Conservation (phyloP, 306 rosid genomes). For the Macrotyloma uniflorum region DNA sequence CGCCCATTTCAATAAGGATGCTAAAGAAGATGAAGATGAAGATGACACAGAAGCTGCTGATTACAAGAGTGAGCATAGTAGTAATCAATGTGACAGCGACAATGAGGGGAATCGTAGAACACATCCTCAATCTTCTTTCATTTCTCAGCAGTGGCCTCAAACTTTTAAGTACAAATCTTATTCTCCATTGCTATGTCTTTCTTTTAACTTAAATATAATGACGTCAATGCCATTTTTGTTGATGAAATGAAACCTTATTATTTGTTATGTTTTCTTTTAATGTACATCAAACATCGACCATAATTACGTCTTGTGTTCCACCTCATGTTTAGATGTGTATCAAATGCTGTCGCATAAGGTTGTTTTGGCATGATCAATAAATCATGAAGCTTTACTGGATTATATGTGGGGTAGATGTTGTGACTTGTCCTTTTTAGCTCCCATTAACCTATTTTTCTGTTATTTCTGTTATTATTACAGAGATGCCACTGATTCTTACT, state of each 20-base stretch:
- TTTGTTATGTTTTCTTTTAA: neutral
- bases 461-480: slow-evolving; percentile 40
- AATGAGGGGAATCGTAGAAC: slow-evolving; percentile 24
- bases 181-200: neutral
- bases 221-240: neutral
- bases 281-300: neutral
- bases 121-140: slow-evolving; percentile 36
- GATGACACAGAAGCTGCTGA: slow-evolving; percentile 45
- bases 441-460: neutral
- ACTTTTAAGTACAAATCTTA: slow-evolving; percentile 61
- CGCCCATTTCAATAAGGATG: slow-evolving; percentile 43
- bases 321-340: neutral
- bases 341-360: neutral
- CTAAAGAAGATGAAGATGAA: slow-evolving; percentile 37
- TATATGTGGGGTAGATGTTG: neutral
- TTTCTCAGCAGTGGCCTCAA: slow-evolving; percentile 80
- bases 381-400: neutral
- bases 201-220: neutral
- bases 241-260: neutral
- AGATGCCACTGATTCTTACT: slow-evolving; percentile 76
- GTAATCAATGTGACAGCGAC: slow-evolving; percentile 26
- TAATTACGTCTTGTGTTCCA: neutral
- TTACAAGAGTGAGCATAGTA: slow-evolving; percentile 30
- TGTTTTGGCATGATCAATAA: neutral
- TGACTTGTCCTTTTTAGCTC: neutral